Evolutionary conservation across 805 yeast species (phyloP).

Genomic region (Brettanomyces bruxellensis): DNA sequence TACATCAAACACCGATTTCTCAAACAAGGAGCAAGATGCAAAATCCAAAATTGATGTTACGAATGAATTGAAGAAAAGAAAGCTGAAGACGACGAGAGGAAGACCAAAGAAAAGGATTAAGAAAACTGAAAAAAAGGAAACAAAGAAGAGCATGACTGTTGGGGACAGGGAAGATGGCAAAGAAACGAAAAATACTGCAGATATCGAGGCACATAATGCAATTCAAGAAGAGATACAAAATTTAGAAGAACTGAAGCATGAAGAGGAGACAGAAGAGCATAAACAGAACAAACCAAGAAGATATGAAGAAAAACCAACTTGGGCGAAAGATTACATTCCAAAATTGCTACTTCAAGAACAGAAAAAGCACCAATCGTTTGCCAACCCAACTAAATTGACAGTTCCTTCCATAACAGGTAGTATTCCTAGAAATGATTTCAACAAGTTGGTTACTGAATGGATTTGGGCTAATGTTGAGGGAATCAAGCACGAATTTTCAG

Average conservation of each 20-base stretch:
- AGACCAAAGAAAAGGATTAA: background rate
- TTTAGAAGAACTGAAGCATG: slow-evolving; percentile 23
- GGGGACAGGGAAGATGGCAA: slow-evolving; percentile 4
- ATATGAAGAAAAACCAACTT: slow-evolving; percentile 60
- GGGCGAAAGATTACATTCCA: slow-evolving; percentile 76
- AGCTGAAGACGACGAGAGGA: background rate
- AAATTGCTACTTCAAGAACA: slow-evolving; percentile 4
- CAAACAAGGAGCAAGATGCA: background rate
- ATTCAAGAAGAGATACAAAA: slow-evolving; percentile 19
- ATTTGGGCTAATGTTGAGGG: slow-evolving; percentile 72
- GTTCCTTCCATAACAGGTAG: slow-evolving; percentile 58
- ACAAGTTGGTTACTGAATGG: slow-evolving; percentile 82
- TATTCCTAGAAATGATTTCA: slow-evolving; percentile 71
- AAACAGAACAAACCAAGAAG: slow-evolving; percentile 43
- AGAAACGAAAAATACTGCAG: slow-evolving; percentile 5
- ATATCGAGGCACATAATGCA: slow-evolving; percentile 2
- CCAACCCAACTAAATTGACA: slow-evolving; percentile 14
- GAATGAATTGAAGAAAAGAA: background rate
- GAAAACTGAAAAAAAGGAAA: background rate
- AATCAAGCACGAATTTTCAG: slow-evolving; percentile 38
- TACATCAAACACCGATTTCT: background rate
- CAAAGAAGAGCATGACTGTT: background rate
- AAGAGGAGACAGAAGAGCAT: slow-evolving; percentile 7
- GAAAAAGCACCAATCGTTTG: slow-evolving; percentile 3
- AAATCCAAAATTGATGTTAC: no score